Conservation (phyloP, 208 protist species). For the Entamoeba dispar region DNA sequence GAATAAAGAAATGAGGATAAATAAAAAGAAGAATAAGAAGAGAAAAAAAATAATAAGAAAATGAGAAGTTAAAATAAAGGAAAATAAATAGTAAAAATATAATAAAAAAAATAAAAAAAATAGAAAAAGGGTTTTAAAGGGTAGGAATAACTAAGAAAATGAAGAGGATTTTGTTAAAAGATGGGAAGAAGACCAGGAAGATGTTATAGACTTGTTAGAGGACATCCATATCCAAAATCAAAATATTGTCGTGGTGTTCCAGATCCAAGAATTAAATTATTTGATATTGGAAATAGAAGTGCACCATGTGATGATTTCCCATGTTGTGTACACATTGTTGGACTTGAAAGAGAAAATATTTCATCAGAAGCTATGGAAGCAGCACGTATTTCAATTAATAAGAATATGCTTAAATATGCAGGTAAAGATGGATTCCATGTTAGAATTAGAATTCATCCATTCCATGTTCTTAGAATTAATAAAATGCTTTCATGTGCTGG, state of each 20-base stretch:
- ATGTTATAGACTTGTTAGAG: constrained; percentile 58
- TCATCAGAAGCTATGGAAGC: constrained; percentile 91
- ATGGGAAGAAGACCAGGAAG: constrained; percentile 50
- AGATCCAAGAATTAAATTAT: constrained; percentile 54
- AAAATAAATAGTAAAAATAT: too few species aligned
- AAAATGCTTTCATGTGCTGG: constrained; percentile 98
- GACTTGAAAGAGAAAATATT: constrained; percentile 88
- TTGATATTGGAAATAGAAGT: constrained; percentile 84
- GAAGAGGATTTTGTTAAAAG: too few species aligned
- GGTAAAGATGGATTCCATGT: constrained; percentile 95
- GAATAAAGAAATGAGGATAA: too few species aligned
- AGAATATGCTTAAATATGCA: constrained; percentile 83
- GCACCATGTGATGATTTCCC: constrained; percentile 80
- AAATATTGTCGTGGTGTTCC: constrained; percentile 94
- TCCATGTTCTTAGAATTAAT: constrained; percentile 96
- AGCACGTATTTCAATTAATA: constrained; percentile 92
- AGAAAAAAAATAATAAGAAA: too few species aligned
- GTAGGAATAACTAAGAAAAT: too few species aligned
- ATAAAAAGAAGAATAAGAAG: too few species aligned
- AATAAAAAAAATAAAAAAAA: too few species aligned
- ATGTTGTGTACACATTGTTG: constrained; percentile 79
- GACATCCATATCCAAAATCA: constrained; percentile 76
- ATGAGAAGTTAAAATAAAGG: too few species aligned
- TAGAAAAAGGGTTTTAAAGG: too few species aligned
- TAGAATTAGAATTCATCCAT: constrained; percentile 88